Percentiles rank a stretch among this genome's conserved stretches.
Evolutionary conservation across 176 grass and related monocot genomes (phyloP).

Genomic region (Aegilops umbellulata): DNA sequence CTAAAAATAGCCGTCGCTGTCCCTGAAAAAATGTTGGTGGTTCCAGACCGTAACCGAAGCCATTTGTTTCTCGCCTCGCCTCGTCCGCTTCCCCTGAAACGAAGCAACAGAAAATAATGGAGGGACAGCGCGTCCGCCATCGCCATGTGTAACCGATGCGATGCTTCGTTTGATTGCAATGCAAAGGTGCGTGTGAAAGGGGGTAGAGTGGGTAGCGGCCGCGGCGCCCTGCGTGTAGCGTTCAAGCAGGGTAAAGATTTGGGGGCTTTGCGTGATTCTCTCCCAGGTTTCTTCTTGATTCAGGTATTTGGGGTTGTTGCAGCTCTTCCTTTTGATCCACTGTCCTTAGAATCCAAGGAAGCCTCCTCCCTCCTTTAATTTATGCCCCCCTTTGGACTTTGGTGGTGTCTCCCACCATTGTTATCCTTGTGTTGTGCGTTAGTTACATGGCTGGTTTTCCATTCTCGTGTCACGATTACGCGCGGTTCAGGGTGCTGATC

Average conservation of each 20-base stretch:
- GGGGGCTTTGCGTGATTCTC: slow-evolving; percentile 44
- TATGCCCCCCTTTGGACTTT: background rate
- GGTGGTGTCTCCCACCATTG: background rate
- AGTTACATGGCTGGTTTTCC: background rate
- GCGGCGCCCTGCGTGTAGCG: slow-evolving; percentile 8
- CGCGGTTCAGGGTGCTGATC: background rate
- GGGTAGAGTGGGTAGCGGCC: background rate
- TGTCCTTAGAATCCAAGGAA: slow-evolving; percentile 9
- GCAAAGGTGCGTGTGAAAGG: slow-evolving; percentile 28
- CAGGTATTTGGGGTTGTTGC: background rate
- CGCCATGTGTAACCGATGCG: slow-evolving; percentile 32
- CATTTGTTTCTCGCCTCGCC: background rate
- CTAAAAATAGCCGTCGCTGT: background rate
- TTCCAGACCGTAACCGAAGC: background rate
- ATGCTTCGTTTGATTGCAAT: slow-evolving; percentile 43
- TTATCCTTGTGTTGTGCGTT: background rate
- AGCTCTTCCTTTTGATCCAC: background rate
- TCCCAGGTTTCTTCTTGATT: slow-evolving; percentile 33
- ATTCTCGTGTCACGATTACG: background rate
- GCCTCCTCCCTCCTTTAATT: background rate
- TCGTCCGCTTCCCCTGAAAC: background rate
- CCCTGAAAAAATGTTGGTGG: background rate
- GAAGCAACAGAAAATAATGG: background rate
- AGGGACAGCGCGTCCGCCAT: background rate
- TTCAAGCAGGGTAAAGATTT: slow-evolving; percentile 27